These are phyloP conservation scores for Alternaria incomplexa DNA, from an alignment of 2,329 filamentous ascomycete genomes.

Conservation along the genomic window DNA sequence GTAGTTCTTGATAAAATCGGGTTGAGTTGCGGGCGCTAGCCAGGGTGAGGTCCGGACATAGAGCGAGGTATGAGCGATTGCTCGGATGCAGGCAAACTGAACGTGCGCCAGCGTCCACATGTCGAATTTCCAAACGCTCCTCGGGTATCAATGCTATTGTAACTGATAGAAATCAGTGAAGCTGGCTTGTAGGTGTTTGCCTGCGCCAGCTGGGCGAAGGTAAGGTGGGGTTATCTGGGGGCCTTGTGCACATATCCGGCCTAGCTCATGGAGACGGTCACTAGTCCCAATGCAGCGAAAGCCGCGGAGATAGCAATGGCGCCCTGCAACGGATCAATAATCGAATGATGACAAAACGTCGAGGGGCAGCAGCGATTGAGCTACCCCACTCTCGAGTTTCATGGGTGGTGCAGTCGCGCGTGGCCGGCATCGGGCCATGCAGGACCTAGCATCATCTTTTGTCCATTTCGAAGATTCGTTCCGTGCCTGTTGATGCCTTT, in stretches of 20 bases:
- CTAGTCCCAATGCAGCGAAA: not conserved
- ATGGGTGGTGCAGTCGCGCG: not conserved
- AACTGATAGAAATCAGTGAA: not conserved
- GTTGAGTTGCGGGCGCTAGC: not conserved
- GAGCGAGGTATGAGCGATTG: not conserved
- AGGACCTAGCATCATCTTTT: not conserved
- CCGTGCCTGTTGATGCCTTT: not conserved
- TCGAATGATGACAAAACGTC: conserved; percentile 10
- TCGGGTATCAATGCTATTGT: not conserved
- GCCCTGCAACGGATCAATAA: not conserved
- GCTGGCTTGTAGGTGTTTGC: not conserved
- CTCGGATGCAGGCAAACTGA: not conserved
- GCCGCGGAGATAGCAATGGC: not conserved
- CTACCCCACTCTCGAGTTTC: conserved; percentile 10
- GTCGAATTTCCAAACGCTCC: not conserved
- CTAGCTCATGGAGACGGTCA: not conserved
- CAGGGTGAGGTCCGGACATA: not conserved
- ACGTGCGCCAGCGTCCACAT: not conserved
- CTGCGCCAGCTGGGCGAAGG: not conserved
- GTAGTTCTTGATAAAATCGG: not conserved
- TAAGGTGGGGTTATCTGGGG: not conserved
- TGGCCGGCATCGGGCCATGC: not conserved
- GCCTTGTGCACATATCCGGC: not conserved
- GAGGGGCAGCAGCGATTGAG: conserved; percentile 11
- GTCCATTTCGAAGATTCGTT: not conserved